Evolutionary conservation across 805 yeast species (phyloP), one percentile per base, ranked within the genome.

Genomic region (Grigorovia jiainica): DNA sequence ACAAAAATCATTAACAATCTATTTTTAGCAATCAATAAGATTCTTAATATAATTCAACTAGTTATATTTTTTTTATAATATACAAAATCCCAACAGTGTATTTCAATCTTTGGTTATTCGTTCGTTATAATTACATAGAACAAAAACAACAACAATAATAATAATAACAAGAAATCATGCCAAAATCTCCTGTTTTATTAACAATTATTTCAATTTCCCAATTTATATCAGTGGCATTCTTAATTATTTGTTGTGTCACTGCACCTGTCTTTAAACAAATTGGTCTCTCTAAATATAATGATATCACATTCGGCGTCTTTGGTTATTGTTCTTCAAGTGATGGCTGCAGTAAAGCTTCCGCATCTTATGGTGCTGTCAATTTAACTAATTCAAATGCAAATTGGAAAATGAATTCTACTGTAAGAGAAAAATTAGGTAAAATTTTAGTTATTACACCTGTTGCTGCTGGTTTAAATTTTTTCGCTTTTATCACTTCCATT

Each of bases 401-500:
- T 49, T 80, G 87, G 85, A 54, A 65, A 32, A 60, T 79, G 62
- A 61, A 62, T 34, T 45, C 51, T 10, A 46, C 46, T 29, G 68
- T 75, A 1, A 67, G 90, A 54, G 66, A 71, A 43, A 65, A 68
- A 1, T 60, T 84, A 40, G 74, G 76, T 2, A 68, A 74, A 46
- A 65, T 76, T 18, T 63, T 83, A 36, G 68, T 84, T 23, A 65
- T 79, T 25, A 67, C 73, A 10, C 92, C 92, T 1, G 66, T 82
- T 24, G 79, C 87, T 18, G 78, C 79, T 10, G 84, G 81, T 5
- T 52, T 83, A 35, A 74, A 76, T 10, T 68, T 82, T 34, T 36
- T 75, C 10, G 57, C 76, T 1, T 50, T 70, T 21, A 7, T 72
- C 2, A 49, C 69, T 24, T 65, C 66, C 8, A 32, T 67, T 5